Percentiles rank a stretch among this genome's conserved stretches.
phyloP scores from a whole-genome alignment of 2,329 filamentous ascomycete genomes.

The Ophiostoma australiae region DNA sequence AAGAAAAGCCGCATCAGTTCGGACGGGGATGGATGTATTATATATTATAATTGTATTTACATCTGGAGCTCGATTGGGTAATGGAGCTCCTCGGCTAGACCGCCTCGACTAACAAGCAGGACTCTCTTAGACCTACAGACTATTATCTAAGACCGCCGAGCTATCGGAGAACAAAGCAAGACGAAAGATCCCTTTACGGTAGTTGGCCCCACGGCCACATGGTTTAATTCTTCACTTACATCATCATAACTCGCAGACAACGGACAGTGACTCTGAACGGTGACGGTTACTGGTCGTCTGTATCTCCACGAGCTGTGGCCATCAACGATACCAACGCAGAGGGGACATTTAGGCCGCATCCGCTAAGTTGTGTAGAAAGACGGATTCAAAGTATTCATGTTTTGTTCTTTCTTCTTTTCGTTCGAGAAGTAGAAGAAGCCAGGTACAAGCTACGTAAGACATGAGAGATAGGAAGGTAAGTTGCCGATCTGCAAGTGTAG shows the following conservation, averaged over 20 bases:
- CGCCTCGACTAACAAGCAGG: neutral
- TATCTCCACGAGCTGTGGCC: neutral
- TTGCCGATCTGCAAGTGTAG: neutral
- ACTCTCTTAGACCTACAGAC: neutral
- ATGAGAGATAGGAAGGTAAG: constrained; percentile 1
- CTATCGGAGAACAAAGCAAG: neutral
- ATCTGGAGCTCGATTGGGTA: neutral
- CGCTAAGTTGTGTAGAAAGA: constrained; percentile 1
- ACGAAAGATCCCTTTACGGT: neutral
- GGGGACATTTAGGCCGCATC: constrained; percentile 10
- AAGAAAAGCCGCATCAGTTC: neutral
- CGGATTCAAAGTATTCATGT: neutral
- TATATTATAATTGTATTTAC: neutral
- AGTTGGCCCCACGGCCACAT: neutral
- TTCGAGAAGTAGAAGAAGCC: constrained; percentile 8
- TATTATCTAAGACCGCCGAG: neutral
- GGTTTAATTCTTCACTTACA: neutral
- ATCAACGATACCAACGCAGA: neutral
- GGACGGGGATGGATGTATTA: neutral
- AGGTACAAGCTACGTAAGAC: neutral
- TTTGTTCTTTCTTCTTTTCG: neutral
- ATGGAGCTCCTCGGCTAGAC: neutral
- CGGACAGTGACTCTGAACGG: neutral
- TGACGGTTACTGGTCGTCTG: neutral
- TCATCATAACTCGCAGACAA: neutral